These are phyloP conservation scores for Melaleuca alternifolia DNA, from an alignment of 345 rosid species.

Conservation along the genomic window DNA sequence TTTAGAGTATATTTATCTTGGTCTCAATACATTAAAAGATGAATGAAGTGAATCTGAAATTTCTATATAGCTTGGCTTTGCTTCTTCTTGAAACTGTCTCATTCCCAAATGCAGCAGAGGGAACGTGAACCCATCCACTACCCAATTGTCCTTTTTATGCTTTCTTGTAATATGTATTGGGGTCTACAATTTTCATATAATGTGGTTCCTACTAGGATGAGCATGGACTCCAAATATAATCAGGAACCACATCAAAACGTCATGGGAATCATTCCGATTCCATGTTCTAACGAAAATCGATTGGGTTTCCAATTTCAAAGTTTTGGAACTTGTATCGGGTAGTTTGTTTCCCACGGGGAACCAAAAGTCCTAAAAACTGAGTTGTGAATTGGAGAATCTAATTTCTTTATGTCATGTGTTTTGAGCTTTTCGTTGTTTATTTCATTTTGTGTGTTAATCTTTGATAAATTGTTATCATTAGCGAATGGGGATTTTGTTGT, in stretches of 20 bases:
- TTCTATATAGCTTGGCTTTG: too few relatives aligned
- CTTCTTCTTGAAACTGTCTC: background rate
- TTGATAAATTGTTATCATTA: background rate
- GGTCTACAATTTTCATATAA: background rate
- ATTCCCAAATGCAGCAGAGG: background rate
- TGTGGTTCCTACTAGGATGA: background rate
- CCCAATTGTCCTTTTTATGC: background rate
- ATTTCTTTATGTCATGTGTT: background rate
- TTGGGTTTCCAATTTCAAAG: background rate
- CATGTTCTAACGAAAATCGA: too few relatives aligned
- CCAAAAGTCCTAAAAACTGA: background rate
- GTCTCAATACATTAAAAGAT: background rate
- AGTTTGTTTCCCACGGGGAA: background rate
- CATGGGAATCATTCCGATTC: too few relatives aligned
- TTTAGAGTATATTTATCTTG: too few relatives aligned
- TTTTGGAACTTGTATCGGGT: background rate
- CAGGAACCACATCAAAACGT: too few relatives aligned
- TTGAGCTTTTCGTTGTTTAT: background rate
- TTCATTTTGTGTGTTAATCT: background rate
- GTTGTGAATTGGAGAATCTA: rapidly evolving
- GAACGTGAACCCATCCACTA: background rate
- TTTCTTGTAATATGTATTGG: background rate
- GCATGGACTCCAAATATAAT: rapidly evolving
- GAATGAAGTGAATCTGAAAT: background rate
- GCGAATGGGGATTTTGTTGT: background rate